Evolutionary conservation across 352 stramenopile species (phyloP), one percentile per base, ranked within the genome.

Genomic region (Phytophthora chlamydospora): DNA sequence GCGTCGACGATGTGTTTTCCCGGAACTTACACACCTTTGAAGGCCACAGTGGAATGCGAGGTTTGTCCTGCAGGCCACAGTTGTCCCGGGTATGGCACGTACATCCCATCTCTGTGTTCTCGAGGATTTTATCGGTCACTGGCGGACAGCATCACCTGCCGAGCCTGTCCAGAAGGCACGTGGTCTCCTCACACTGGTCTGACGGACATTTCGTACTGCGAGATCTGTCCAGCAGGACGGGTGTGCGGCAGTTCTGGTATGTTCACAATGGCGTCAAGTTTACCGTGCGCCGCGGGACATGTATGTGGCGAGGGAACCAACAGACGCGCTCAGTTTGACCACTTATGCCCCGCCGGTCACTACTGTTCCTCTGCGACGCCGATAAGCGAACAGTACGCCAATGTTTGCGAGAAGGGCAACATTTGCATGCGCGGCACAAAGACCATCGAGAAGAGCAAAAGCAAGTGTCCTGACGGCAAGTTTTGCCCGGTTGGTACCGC

Each of bases 1-100:
- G 93, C 92, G 4, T 80, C 94, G 6, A 98, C 88, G 33, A 75
- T 99, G 32, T 99, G 97, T 71, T 98, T 99, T 41, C 97, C 97
- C 3, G 97, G 96, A 7, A 99, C 95, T 5, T 99, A 98, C 70
- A 97, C 97, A 7, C 90, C 97, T 12, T 68, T 98, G 5, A 89
- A 85, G 31, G 93, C 76, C 11, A 96, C 90, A 1, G 86, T 91
- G 29, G 66, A 77, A 17, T 99, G 97, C 64, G 73, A 89, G 35
- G 62, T 97, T 0, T 99, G 97, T 53, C 97, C 97, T 24, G 91
- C 97, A 10, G 97, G 97, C 17, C 92, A 98, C 63, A 95, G 85
- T 7, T 98, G 95, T 57, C 68, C 95, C 0, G 87, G 81, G 4
- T 99, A 98, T 66, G 97, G 97, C 21, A 99, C 96, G 1, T 99